Evolutionary conservation across 371 early-diverging fungal species (phyloP), one percentile per base, ranked within the genome.

Genomic region (Mortierella sp.): DNA sequence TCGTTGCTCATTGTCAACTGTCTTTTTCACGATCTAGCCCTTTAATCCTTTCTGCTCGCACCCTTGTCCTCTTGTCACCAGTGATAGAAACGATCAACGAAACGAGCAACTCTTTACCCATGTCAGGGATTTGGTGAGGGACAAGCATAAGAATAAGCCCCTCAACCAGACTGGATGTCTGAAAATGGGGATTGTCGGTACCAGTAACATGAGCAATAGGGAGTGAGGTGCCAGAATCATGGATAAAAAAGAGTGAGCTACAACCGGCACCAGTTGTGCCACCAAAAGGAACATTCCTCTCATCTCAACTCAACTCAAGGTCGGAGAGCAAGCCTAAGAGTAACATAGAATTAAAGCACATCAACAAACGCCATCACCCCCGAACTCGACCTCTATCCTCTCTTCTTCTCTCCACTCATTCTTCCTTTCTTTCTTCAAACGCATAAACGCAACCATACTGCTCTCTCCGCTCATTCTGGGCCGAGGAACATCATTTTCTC

Each of bases 231-330:
- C 29, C 60, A 60, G 32, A 29, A 27, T 16, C 4, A 16, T 2
- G n/a, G 24, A 11, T 3, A 27, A 29, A 29, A 32, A 29, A 14
- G 60, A 27, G 60, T 60, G 14, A 60, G 29, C 21, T 51, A 56
- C 56, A 24, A 21, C 7, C 68, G 11, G 24, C n/a, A 8, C 24
- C 3, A 41, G 43, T 38, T 68, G 41, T 68, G 41, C 41, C 68
- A 68, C 68, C 41, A 68, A 68, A 63, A 24, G 41, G 68, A 41
- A 68, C 43, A 68, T 68, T 68, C 41, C 38, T 41, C 24, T 38
- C 68, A 41, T 41, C 3, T 38, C 27, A 27, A 55, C 55, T 58
- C 32, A 32, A 60, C 51, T 29, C 58, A 60, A 18, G 14, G 18
- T 49, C 16, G 49, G 49, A 14, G 11, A 16, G 49, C 14, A 18